phyloP scores from a whole-genome alignment of 805 yeast genomes.

The Hanseniaspora singularis region DNA sequence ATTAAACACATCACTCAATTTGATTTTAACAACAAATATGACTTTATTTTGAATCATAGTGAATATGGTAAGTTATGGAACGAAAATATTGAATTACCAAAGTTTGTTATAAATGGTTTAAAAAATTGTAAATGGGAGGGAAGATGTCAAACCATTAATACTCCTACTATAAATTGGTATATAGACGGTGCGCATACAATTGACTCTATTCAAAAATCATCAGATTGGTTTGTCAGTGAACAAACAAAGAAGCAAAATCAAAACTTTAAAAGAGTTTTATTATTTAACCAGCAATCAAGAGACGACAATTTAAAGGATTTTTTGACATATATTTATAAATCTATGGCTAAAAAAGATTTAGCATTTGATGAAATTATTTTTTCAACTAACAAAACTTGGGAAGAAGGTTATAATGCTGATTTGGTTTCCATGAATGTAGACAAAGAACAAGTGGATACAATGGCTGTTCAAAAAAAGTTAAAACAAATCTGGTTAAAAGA shows the following conservation, averaged over 20 bases:
- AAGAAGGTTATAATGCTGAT: constrained; percentile 73
- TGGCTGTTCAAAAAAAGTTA: constrained; percentile 66
- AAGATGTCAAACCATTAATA: constrained; percentile 63
- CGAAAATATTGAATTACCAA: constrained; percentile 31
- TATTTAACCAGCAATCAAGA: constrained; percentile 91
- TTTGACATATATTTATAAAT: constrained; percentile 35
- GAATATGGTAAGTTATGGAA: neutral
- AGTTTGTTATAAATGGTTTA: constrained; percentile 46
- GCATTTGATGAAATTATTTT: constrained; percentile 68
- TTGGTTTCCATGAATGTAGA: constrained; percentile 77
- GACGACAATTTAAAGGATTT: constrained; percentile 57
- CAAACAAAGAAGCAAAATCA: constrained; percentile 18
- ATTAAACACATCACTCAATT: constrained; percentile 17
- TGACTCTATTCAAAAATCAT: constrained; percentile 75
- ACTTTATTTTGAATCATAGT: constrained; percentile 19
- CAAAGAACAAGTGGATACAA: constrained; percentile 61
- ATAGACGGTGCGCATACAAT: constrained; percentile 93
- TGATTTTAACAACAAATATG: constrained; percentile 15
- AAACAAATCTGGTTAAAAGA: constrained; percentile 54
- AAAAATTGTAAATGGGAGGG: constrained; percentile 82
- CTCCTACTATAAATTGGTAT: constrained; percentile 53
- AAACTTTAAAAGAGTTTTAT: constrained; percentile 34
- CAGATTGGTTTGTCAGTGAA: constrained; percentile 56
- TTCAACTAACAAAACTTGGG: constrained; percentile 87
- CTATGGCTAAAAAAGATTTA: constrained; percentile 26